Evolutionary conservation across 371 early-diverging fungal species (phyloP), one percentile per base, ranked within the genome.

Genomic region (Synchytrium microbalum): DNA sequence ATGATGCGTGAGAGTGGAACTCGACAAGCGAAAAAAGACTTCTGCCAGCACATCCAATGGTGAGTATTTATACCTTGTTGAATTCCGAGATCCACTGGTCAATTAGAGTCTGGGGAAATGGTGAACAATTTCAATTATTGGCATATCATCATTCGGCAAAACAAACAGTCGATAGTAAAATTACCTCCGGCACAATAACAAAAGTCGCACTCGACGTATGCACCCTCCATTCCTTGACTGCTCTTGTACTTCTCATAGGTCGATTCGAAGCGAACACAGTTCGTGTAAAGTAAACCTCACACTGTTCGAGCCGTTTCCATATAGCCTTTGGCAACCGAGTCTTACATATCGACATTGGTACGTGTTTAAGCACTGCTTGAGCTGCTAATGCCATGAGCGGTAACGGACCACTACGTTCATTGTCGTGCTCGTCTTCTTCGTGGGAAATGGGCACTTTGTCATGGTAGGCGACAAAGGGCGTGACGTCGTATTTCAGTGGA

Each of bases 141-240:
- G n/a, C n/a, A n/a, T n/a, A n/a, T n/a, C n/a, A n/a, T n/a, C n/a
- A n/a, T n/a, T n/a, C n/a, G n/a, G n/a, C n/a, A n/a, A n/a, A n/a
- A n/a, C n/a, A n/a, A n/a, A n/a, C n/a, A n/a, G n/a, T n/a, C n/a
- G n/a, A n/a, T n/a, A n/a, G n/a, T n/a, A n/a, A n/a, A n/a, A n/a
- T n/a, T n/a, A n/a, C n/a, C n/a, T 87, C 84, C 0, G 92, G 92
- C 13, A 91, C 90, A 53, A 89, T 81, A 23, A 88, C 83, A 10
- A 89, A 72, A 0, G 90, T 88, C 8, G 85, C 64, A 46, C 70
- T 76, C 16, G 85, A 81, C 38, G 86, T 64, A 65, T 77, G 84
- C 0, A 89, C 77, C 46, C 67, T 56, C 13, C 5, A 38, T 56
- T 66, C 32, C 75, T 38, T 33, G 33, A 58, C 59, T 60, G 57